A percentile compares a stretch with the other conserved stretches of the same genome.
Conservation (phyloP, 306 rosid species). For the Cucurbita argyrosperma region DNA sequence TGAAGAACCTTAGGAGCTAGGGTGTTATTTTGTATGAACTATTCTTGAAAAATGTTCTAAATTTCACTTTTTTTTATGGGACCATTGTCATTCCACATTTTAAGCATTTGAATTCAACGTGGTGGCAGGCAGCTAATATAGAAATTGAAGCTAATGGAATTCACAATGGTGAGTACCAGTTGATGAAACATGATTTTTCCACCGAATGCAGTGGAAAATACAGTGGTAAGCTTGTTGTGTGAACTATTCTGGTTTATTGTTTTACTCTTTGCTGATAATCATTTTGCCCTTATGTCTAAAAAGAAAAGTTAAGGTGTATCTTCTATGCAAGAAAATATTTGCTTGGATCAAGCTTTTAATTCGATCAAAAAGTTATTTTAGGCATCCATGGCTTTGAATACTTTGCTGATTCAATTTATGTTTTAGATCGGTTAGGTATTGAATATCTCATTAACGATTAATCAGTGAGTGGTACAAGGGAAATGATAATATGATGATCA, state of each 20-base stretch:
- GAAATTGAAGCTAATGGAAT: conserved; percentile 73
- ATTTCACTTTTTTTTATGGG: neutral
- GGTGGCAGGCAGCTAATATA: conserved; percentile 71
- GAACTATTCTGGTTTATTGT: conserved; percentile 4
- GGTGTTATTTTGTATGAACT: neutral
- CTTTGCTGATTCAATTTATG: neutral
- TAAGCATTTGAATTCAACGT: conserved; percentile 9
- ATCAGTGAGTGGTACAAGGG: neutral
- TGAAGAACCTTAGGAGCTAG: neutral
- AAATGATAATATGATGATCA: neutral
- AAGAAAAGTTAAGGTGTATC: neutral
- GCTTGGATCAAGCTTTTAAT: neutral
- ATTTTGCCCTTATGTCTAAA: neutral
- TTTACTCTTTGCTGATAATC: neutral
- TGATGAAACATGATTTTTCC: conserved; percentile 69
- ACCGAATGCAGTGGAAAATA: conserved; percentile 69
- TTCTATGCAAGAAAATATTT: neutral
- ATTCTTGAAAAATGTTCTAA: neutral
- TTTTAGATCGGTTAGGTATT: no score
- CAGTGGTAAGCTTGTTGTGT: conserved; percentile 47
- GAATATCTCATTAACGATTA: neutral
- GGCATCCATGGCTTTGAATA: neutral
- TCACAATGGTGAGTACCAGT: conserved; percentile 60
- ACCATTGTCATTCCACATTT: neutral
- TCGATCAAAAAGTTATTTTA: neutral